Evolutionary conservation across 208 protist genomes (phyloP).

Genomic region (Naegleria gruberi): DNA sequence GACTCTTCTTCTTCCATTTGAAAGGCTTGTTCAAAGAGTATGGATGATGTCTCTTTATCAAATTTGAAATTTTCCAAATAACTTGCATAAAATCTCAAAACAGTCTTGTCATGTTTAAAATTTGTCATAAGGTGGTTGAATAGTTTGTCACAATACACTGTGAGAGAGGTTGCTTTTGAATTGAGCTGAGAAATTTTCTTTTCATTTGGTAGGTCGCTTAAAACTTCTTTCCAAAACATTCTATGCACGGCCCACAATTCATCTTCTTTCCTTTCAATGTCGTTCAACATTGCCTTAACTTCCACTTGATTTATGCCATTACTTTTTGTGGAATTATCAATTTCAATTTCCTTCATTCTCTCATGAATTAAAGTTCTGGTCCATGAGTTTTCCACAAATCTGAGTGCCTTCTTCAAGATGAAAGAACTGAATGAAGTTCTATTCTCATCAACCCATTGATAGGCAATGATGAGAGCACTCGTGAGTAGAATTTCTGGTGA

Average conservation of each 20-base stretch:
- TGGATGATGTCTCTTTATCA: neutral
- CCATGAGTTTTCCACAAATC: neutral
- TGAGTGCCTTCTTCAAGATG: neutral
- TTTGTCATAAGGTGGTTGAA: neutral
- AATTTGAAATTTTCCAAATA: neutral
- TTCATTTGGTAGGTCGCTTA: neutral
- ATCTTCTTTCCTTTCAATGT: neutral
- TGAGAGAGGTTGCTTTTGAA: neutral
- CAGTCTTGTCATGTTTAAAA: neutral
- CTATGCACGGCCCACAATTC: neutral
- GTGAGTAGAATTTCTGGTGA: neutral
- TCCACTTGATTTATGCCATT: neutral
- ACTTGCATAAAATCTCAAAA: neutral
- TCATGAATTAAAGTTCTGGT: neutral
- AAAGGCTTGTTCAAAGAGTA: neutral
- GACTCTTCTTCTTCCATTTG: neutral
- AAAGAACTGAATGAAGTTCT: neutral
- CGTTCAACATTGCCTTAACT: neutral
- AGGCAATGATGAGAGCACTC: neutral
- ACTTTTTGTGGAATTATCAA: neutral
- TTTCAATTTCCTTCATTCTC: neutral
- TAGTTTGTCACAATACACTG: neutral
- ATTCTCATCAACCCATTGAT: neutral
- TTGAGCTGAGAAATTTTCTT: neutral
- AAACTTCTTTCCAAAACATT: neutral